Base-by-base conservation (phyloP, 768 basidiomycete species). In the Phylloporus arenicola region DNA sequence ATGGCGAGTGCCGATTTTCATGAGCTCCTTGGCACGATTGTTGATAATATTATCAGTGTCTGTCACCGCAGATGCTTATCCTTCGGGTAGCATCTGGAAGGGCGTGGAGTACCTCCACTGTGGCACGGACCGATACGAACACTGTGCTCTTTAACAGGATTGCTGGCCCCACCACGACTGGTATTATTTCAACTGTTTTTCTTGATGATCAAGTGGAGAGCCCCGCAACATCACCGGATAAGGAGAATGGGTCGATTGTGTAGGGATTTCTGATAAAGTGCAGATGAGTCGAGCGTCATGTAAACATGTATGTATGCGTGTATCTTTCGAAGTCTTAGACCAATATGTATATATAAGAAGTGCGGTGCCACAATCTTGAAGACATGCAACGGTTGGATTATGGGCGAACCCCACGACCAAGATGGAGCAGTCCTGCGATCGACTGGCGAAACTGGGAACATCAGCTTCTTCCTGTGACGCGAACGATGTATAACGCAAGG, bases 21-120 rank as follows among this genome's bases (percentile, higher is more conserved):
- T 13, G 10, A 27, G 3, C 6, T 24, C 4, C 2, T 19, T 33
- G 16, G 5, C 34, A 35, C 16, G 14, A 35, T 35, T 31, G 17
- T 29, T 41, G 16, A 35, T 30, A 16, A 4, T 20, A 14, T 37
- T 33, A 3, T n/a, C 17, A 56, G 54, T 57, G 55, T 37, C 5
- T 56, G 19, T 52, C 56, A 3, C 55, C 51, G 6, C 50, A 57
- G 38, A 53, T 57, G 47, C 50, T 57, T 8, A 47, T 57, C 34
- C n/a, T 35, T 33, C 56, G 56, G 2, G 45, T 57, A 13, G 50
- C 47, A 3, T 31, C 27, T 5, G 47, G 56, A 42, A n/a, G n/a
- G n/a, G n/a, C n/a, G n/a, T n/a, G n/a, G n/a, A n/a, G 20, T 14
- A 35, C 11, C 13, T 33, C 34, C n/a, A 35, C 34, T 17, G 34